Evolutionary conservation across 257 asterid species (phyloP).

Genomic region (Nicotiana paniculata): DNA sequence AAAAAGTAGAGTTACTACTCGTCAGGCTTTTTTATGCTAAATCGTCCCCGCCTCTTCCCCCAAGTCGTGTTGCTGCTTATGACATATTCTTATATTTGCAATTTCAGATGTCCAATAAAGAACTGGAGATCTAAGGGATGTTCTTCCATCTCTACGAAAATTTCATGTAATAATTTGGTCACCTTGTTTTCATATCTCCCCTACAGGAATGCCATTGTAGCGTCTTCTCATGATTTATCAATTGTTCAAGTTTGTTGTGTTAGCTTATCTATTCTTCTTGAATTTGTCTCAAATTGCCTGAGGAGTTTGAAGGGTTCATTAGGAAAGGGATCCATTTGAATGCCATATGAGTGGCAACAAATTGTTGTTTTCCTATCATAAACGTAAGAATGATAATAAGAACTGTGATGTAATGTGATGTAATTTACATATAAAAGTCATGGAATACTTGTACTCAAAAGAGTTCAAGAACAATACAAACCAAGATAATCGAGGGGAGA

Average conservation of each 20-base stretch:
- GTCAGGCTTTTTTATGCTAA: neutral
- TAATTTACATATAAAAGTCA: neutral
- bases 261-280: neutral
- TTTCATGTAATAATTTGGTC: neutral
- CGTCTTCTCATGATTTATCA: neutral
- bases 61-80: neutral
- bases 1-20: neutral
- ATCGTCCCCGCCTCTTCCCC: neutral
- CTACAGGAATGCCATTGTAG: neutral
- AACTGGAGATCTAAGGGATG: neutral
- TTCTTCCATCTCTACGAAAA: neutral
- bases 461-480: neutral
- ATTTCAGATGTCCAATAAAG: neutral
- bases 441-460: neutral
- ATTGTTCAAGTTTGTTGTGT: neutral
- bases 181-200: neutral
- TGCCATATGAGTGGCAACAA: neutral
- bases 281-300: neutral
- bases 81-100: neutral
- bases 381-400: neutral
- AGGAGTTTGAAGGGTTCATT: neutral
- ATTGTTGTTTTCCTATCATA: neutral
- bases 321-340: neutral
- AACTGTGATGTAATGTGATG: too few relatives aligned
- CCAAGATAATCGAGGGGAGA: neutral